Evolutionary conservation across 1,284 basidiomycete genomes (phyloP).

Genomic region (Sutorius eximius): DNA sequence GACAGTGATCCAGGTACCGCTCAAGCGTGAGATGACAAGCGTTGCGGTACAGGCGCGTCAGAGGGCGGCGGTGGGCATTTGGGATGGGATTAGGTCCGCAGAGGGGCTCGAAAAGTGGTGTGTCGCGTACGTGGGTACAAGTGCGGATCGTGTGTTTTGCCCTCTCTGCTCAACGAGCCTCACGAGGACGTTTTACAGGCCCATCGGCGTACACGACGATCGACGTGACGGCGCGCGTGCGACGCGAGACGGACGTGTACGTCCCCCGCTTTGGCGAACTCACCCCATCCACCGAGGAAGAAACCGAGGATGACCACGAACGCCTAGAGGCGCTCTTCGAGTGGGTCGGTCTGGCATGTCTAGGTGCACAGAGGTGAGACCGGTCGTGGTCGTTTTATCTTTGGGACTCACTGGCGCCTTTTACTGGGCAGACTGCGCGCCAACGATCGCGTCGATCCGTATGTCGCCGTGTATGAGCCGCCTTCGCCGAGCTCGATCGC

Average conservation of each 20-base stretch:
- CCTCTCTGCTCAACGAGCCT: neutral
- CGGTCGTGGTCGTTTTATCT: too few species aligned
- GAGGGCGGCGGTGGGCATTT: conserved; percentile 38
- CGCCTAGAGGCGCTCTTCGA: conserved; percentile 53
- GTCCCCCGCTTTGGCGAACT: conserved; percentile 37
- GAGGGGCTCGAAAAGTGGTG: conserved; percentile 44
- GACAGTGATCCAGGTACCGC: conserved; percentile 43
- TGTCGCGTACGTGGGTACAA: conserved; percentile 38
- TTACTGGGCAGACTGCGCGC: conserved; percentile 36
- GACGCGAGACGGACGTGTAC: conserved; percentile 31
- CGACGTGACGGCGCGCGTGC: conserved; percentile 12
- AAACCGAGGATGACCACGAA: conserved; percentile 46
- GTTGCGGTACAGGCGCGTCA: conserved; percentile 36
- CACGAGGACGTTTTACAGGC: neutral
- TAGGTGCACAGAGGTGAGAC: conserved; percentile 42
- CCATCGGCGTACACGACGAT: neutral
- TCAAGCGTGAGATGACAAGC: conserved; percentile 39
- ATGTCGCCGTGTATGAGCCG: conserved; percentile 43
- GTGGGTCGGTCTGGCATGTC: conserved; percentile 65
- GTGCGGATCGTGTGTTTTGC: conserved; percentile 21
- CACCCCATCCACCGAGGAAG: conserved; percentile 26
- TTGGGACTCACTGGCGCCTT: too few species aligned
- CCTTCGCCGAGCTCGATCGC: conserved; percentile 42
- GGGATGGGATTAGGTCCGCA: conserved; percentile 40
- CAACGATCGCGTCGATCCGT: conserved; percentile 45